Percentiles rank a stretch among this genome's conserved stretches.
Conservation (phyloP, 192 early-diverging fungal genomes). For the Lobosporangium transversale region DNA sequence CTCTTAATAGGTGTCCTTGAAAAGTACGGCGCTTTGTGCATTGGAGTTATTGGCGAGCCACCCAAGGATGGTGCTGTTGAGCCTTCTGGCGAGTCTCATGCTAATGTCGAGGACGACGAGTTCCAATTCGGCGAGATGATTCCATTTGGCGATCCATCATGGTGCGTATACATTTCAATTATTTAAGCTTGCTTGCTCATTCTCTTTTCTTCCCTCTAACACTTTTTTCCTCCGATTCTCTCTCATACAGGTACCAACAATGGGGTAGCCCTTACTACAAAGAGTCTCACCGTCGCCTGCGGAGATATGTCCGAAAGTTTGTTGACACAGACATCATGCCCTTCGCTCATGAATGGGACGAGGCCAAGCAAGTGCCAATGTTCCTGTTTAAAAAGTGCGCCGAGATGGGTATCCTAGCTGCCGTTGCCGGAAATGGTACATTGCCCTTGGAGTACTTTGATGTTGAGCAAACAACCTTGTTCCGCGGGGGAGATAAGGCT, state of each 20-base stretch:
- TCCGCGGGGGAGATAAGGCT: slow-evolving; percentile 45
- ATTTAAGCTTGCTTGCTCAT: slow-evolving; percentile 19
- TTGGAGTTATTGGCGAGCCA: slow-evolving; percentile 69
- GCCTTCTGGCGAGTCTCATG: slow-evolving; percentile 37
- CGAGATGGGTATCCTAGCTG: slow-evolving; percentile 76
- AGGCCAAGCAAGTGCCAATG: slow-evolving; percentile 79
- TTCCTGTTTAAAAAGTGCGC: slow-evolving; percentile 78
- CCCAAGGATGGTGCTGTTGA: slow-evolving; percentile 36
- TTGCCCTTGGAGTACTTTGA: slow-evolving; percentile 41
- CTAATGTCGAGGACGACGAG: slow-evolving; percentile 53
- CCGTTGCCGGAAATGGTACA: slow-evolving; percentile 61
- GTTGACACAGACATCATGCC: slow-evolving; percentile 86
- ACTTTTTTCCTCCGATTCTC: not conserved
- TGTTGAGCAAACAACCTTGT: slow-evolving; percentile 28
- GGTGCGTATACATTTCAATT: slow-evolving; percentile 47
- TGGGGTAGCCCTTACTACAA: slow-evolving; percentile 83
- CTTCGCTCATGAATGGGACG: slow-evolving; percentile 83
- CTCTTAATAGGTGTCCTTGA: slow-evolving; percentile 64
- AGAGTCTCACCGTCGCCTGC: slow-evolving; percentile 71
- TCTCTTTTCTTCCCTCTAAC: slow-evolving; percentile 12
- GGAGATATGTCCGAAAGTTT: slow-evolving; percentile 71
- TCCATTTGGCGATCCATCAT: slow-evolving; percentile 84
- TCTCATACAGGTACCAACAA: slow-evolving; percentile 57
- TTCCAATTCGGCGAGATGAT: slow-evolving; percentile 78
- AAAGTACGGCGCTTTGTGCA: slow-evolving; percentile 69